phyloP scores from a whole-genome alignment of 257 asterid genomes.

The Capsicum pubescens region DNA sequence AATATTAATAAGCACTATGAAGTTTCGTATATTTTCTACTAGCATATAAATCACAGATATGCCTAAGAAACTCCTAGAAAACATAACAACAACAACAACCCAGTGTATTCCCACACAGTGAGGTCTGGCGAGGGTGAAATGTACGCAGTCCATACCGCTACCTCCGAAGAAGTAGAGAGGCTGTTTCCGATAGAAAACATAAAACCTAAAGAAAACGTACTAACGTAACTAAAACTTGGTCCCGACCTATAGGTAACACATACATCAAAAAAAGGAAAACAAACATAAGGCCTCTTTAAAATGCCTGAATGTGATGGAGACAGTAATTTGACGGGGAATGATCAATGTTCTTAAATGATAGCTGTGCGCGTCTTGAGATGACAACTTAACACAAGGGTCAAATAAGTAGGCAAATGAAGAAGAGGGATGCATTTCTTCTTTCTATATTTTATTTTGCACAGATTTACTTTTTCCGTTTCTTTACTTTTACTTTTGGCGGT shows the following conservation, averaged over 20 bases:
- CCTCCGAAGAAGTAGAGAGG: too few species aligned
- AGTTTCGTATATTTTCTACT: neutral
- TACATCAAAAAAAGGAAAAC: neutral
- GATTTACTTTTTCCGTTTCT: neutral
- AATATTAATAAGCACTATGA: neutral
- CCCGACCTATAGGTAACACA: neutral
- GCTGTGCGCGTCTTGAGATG: constrained; percentile 3
- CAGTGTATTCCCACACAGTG: too few species aligned
- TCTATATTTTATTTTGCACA: constrained; percentile 6
- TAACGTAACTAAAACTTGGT: neutral
- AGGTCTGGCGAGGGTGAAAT: too few species aligned
- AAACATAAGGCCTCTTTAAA: constrained; percentile 6
- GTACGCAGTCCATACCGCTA: too few species aligned
- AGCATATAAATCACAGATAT: neutral
- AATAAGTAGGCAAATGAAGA: constrained; percentile 18
- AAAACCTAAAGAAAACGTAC: constrained; percentile 7
- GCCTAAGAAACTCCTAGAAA: neutral
- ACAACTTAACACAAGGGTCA: constrained; percentile 16
- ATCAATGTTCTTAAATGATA: constrained; percentile 10
- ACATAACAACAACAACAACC: neutral
- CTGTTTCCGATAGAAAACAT: neutral
- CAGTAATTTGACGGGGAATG: constrained; percentile 13
- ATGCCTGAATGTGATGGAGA: neutral
- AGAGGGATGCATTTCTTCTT: constrained; percentile 18
- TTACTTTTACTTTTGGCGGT: neutral